Evolutionary conservation across 1,284 basidiomycete genomes (phyloP), one percentile per base, ranked within the genome.

Genomic region (Pterula multifida): DNA sequence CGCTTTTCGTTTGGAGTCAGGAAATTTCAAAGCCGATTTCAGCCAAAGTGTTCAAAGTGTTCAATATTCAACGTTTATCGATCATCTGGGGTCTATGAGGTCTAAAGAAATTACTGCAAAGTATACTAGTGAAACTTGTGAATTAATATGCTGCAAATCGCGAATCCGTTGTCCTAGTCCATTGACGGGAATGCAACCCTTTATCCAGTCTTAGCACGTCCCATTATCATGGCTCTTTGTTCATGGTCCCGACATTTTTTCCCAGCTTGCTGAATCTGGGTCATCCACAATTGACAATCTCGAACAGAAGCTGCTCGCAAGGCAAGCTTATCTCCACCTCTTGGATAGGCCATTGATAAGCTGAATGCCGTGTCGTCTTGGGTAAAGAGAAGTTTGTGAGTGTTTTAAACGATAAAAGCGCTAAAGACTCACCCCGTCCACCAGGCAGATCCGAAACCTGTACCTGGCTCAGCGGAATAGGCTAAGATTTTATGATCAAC

Each of bases 281-380:
- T 65, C 56, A 78, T 69, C 82, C 82, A 85, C 1, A 67, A 56
- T 57, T 81, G 78, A 52, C 81, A 81, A 47, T 91, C 88, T 25
- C 79, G 72, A 0, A 71, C 65, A 13, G 77, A 82, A 1, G 67
- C 58, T 0, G 83, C 79, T 36, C 78, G 78, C 49, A 92, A 63
- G 3, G 68, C 66, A 49, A 91, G 76, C 3, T 72, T 71, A 51
- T 90, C 85, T 2, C 86, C 86, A 26, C 87, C 87, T 44, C 85
- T 75, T 32, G 82, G 79, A 61, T 85, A 86, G 1, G 79, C 72
- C 44, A 85, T 66, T 2, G 71, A 64, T 11, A 91, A 62, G 51
- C 79, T 75, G 68, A 92, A 81, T 0, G 72, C 65, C 0, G 71
- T 61, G 52, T 88, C 85, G 46, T 85, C 84, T 80, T 58, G 24